Evolutionary conservation across 2,329 filamentous ascomycete genomes (phyloP), one percentile per base, ranked within the genome.

Genomic region (Balansia obtecta): DNA sequence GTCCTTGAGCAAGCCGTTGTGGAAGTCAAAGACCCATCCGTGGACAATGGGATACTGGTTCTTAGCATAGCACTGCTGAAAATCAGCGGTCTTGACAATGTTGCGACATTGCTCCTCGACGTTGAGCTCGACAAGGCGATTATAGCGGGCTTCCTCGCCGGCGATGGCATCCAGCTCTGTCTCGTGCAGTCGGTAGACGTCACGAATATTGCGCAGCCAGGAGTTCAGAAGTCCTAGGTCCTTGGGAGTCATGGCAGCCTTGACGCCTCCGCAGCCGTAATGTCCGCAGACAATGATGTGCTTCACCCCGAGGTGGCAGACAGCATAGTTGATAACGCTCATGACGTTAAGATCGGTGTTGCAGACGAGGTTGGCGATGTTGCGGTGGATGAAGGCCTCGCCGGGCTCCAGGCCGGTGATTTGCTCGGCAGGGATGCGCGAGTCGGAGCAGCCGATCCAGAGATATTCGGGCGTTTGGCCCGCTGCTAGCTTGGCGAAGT

Each of bases 371-470:
- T 95, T 95, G 70, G 88, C 89, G 67, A 95, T 95, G 64, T 96
- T 95, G 68, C 90, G 86, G 75, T 95, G 88, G 58, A 94, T 85
- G 67, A 95, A 96, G 60, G 91, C 85, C 68, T 95, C 88, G 58
- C 89, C 89, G n/a, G 89, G 87, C 62, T 85, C 75, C 51, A 91
- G 78, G 57, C 86, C 84, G 45, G 88, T 82, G 65, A 96, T 82
- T 62, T 86, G 86, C 62, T 90, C 91, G 60, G 91, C 89, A n/a
- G 90, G 90, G 63, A 91, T 87, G 57, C 90, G 86, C 40, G 83
- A 88, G 73, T 95, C 89, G 67, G 85, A 85, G 75, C 89, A 96
- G 46, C 90, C 89, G 62, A 95, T 87, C 87, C 88, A 95, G 49
- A 87, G 76, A 66, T 86, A 86, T 60, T 86, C 81, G 50, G 83